phyloP scores from a whole-genome alignment of 352 stramenopile species.

The Pythium scleroteichum region DNA sequence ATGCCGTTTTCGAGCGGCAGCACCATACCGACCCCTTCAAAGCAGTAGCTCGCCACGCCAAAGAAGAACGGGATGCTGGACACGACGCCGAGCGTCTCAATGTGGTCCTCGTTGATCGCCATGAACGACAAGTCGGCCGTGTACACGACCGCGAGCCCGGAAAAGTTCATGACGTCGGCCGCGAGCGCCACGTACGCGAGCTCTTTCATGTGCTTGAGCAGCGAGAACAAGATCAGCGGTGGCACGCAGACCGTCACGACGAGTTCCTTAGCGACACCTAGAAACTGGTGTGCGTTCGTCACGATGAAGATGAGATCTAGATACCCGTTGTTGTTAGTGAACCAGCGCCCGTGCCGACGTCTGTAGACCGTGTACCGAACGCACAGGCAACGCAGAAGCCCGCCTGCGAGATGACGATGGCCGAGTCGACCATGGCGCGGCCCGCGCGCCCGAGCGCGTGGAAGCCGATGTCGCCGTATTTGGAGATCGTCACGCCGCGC shows the following conservation, averaged over 20 bases:
- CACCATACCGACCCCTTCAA: slow-evolving; percentile 75
- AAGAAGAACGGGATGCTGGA: slow-evolving; percentile 71
- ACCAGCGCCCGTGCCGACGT: too few species aligned
- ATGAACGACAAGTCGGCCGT: slow-evolving; percentile 62
- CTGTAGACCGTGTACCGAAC: neutral
- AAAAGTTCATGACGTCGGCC: slow-evolving; percentile 75
- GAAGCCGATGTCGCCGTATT: slow-evolving; percentile 88
- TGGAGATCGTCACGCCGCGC: slow-evolving; percentile 46
- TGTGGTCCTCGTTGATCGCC: slow-evolving; percentile 42
- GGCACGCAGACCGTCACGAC: slow-evolving; percentile 38
- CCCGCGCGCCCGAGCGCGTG: slow-evolving; percentile 71
- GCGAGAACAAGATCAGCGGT: slow-evolving; percentile 47
- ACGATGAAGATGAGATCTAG: slow-evolving; percentile 83
- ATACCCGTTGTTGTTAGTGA: too few species aligned
- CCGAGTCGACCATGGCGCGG: slow-evolving; percentile 74
- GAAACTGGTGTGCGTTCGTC: slow-evolving; percentile 62
- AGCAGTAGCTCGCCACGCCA: slow-evolving; percentile 76
- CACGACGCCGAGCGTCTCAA: slow-evolving; percentile 46
- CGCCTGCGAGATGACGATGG: slow-evolving; percentile 60
- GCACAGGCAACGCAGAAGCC: slow-evolving; percentile 68
- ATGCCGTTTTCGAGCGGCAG: slow-evolving; percentile 67
- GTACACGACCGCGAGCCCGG: slow-evolving; percentile 66
- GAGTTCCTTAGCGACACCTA: slow-evolving; percentile 31
- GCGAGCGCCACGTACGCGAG: slow-evolving; percentile 74
- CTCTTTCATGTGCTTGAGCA: slow-evolving; percentile 66